A percentile compares a stretch with the other conserved stretches of the same genome.
These are phyloP conservation scores for Nicotiana knightiana DNA, from an alignment of 257 asterid species.

Conservation along the genomic window DNA sequence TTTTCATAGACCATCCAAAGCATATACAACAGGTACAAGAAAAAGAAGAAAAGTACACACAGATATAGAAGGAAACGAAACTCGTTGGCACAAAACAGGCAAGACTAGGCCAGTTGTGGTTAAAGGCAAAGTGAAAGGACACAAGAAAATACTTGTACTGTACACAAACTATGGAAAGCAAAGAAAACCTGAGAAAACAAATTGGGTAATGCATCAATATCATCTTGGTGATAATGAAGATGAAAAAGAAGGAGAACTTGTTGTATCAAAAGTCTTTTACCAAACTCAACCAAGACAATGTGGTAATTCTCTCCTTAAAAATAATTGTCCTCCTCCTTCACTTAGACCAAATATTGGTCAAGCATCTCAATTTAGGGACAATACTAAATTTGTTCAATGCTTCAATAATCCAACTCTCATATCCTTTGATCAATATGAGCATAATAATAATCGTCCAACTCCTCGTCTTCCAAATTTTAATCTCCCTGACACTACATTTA, in stretches of 20 bases:
- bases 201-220: slow-evolving; percentile 52
- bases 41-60: slow-evolving; percentile 45
- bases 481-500: slow-evolving; percentile 14
- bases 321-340: slow-evolving; percentile 13
- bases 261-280: slow-evolving; percentile 41
- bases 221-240: slow-evolving; percentile 45
- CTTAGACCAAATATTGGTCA: slow-evolving; percentile 12
- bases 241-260: slow-evolving; percentile 43
- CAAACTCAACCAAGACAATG: slow-evolving; percentile 48
- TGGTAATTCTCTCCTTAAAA: slow-evolving; percentile 16
- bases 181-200: slow-evolving; percentile 40
- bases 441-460: slow-evolving; percentile 12
- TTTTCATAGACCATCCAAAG: slow-evolving; percentile 45
- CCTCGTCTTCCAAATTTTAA: slow-evolving; percentile 16
- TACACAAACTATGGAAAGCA: slow-evolving; percentile 43
- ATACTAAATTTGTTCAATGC: slow-evolving; percentile 14
- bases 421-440: slow-evolving; percentile 30
- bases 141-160: slow-evolving; percentile 43
- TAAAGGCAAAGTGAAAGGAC: slow-evolving; percentile 37
- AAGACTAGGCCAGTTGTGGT: slow-evolving; percentile 35
- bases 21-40: slow-evolving; percentile 42
- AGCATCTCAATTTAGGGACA: not conserved
- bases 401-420: slow-evolving; percentile 29
- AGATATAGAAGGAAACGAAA: slow-evolving; percentile 31
- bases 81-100: slow-evolving; percentile 47